These are phyloP conservation scores for Sclerotinia subarctica DNA, from an alignment of 2,329 filamentous ascomycete genomes.

Conservation along the genomic window DNA sequence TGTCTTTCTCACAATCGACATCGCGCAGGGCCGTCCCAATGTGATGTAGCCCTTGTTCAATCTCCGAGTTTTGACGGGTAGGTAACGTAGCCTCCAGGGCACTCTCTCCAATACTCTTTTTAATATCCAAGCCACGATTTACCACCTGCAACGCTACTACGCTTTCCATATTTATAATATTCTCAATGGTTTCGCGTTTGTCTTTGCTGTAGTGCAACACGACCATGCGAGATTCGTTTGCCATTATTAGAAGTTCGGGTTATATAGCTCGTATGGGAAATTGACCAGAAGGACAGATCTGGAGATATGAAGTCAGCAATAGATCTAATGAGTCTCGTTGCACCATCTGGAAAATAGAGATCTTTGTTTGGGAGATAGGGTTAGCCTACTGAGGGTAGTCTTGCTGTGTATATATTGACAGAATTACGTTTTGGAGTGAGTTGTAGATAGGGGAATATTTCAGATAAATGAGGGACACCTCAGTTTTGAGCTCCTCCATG, in stretches of 20 bases:
- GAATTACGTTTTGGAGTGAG: not conserved
- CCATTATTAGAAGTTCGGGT: not conserved
- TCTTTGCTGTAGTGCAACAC: not conserved
- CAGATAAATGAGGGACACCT: too few relatives aligned
- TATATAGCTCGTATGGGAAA: not conserved
- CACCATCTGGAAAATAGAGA: not conserved
- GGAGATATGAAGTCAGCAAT: not conserved
- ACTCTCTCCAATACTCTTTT: too few relatives aligned
- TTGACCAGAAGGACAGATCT: not conserved
- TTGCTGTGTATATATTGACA: not conserved
- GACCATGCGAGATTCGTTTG: not conserved
- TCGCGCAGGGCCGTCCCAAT: not conserved
- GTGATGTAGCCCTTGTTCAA: not conserved
- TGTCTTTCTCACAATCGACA: rapidly evolving
- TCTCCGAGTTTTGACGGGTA: rapidly evolving
- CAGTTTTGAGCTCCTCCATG: too few relatives aligned
- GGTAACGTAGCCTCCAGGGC: not conserved
- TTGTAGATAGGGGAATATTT: not conserved
- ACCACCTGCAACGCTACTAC: too few relatives aligned
- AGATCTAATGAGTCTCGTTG: rapidly evolving
- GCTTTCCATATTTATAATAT: not conserved
- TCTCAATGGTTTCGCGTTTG: not conserved
- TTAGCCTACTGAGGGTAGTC: rapidly evolving
- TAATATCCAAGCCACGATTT: rapidly evolving
- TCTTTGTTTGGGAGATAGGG: not conserved